Conservation (phyloP, 75 land plant species). For the Isoetes taiwanensis region DNA sequence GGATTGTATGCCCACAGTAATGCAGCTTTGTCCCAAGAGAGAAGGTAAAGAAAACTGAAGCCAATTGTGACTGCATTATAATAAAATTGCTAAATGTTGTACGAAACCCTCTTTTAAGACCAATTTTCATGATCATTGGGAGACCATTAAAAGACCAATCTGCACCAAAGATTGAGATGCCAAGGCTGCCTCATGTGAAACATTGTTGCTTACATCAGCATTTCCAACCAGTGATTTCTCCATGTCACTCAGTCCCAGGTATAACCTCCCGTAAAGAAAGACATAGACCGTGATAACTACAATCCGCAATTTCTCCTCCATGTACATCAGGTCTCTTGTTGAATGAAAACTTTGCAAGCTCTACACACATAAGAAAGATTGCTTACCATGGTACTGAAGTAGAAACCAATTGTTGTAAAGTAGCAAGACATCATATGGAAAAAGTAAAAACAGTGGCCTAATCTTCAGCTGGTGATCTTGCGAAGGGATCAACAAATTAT, state of each 20-base stretch:
- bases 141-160: slow-evolving; percentile 84
- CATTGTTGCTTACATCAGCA: slow-evolving; percentile 37
- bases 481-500: too few relatives aligned
- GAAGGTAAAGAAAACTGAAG: slow-evolving; percentile 95
- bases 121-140: slow-evolving; percentile 98
- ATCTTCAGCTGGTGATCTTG: too few relatives aligned
- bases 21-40: slow-evolving; percentile 92
- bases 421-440: too few relatives aligned
- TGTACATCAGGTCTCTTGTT: too few relatives aligned
- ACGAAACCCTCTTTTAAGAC: slow-evolving; percentile 81
- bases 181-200: slow-evolving; percentile 63
- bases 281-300: slow-evolving; percentile 85
- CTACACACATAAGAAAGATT: too few relatives aligned
- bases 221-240: slow-evolving; percentile 37
- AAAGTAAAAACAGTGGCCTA: too few relatives aligned
- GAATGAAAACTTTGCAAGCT: too few relatives aligned
- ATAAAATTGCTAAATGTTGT: slow-evolving; percentile 86
- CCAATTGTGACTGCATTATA: slow-evolving; percentile 87
- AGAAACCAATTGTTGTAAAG: too few relatives aligned
- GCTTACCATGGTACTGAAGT: too few relatives aligned
- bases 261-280: slow-evolving; percentile 85
- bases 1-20: slow-evolving; percentile 87
- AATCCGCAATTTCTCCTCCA: slow-evolving; percentile 51
- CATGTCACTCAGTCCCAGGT: slow-evolving; percentile 88
- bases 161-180: slow-evolving; percentile 97